These are phyloP conservation scores for Aplosporella prunicola DNA, from an alignment of 2,329 filamentous ascomycete genomes.

Conservation along the genomic window DNA sequence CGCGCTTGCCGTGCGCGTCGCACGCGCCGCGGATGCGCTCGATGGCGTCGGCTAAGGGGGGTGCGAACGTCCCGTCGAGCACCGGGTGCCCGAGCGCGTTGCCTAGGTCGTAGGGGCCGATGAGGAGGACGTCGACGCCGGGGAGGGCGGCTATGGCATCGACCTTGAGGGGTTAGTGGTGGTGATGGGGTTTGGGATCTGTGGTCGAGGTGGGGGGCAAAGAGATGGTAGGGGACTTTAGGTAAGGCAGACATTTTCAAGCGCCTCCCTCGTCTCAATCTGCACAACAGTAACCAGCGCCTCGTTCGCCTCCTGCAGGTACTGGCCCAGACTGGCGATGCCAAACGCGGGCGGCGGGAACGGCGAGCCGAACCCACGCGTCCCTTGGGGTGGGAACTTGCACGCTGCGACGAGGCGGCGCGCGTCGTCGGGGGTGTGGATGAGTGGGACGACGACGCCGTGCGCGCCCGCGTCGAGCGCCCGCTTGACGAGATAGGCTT, in stretches of 20 bases:
- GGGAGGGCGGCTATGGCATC: slow-evolving; percentile 43
- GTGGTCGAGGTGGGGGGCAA: not conserved
- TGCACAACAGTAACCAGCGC: slow-evolving; percentile 42
- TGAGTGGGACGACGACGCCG: slow-evolving; percentile 46
- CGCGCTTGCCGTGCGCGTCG: slow-evolving; percentile 42
- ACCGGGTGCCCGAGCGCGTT: slow-evolving; percentile 49
- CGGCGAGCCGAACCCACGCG: slow-evolving; percentile 48
- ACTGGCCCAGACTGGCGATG: slow-evolving; percentile 35
- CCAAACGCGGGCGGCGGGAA: slow-evolving; percentile 41
- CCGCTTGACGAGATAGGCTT: slow-evolving; percentile 54
- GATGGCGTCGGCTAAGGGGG: slow-evolving; percentile 44
- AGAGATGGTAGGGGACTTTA: not conserved
- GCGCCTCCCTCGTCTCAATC: slow-evolving; percentile 36
- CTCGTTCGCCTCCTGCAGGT: slow-evolving; percentile 47
- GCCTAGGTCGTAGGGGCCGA: slow-evolving; percentile 48
- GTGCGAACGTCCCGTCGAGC: slow-evolving; percentile 36
- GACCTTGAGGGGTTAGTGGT: slow-evolving; percentile 23
- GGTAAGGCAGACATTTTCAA: slow-evolving; percentile 20
- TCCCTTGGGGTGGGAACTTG: slow-evolving; percentile 48
- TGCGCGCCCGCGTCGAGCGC: slow-evolving; percentile 52
- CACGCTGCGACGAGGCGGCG: slow-evolving; percentile 41
- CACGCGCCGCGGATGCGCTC: slow-evolving; percentile 43
- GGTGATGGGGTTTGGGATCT: not conserved
- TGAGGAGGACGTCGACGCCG: slow-evolving; percentile 44
- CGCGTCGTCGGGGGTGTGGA: slow-evolving; percentile 45